phyloP scores from a whole-genome alignment of 192 early-diverging fungal genomes.

The Podila horticola region DNA sequence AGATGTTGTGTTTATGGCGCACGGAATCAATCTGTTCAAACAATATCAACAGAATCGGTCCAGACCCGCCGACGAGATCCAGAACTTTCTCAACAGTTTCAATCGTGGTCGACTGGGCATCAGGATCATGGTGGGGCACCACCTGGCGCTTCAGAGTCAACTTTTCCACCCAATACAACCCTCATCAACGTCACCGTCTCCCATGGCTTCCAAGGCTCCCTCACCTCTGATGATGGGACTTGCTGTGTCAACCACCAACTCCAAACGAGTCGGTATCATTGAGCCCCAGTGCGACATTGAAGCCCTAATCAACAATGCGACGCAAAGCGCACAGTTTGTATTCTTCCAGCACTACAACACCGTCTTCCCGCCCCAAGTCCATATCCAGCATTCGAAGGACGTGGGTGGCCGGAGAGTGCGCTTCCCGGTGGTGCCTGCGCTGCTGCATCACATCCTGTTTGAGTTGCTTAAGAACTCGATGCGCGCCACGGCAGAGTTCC shows the following conservation, averaged over 20 bases:
- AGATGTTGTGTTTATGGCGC: slow-evolving; percentile 47
- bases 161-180: slow-evolving; percentile 8
- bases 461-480: slow-evolving; percentile 91
- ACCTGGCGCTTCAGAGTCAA: slow-evolving; percentile 39
- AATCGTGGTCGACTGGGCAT: slow-evolving; percentile 47
- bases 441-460: slow-evolving; percentile 89
- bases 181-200: background rate
- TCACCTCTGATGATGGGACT: background rate
- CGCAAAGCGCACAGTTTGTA: slow-evolving; percentile 44
- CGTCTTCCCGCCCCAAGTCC: slow-evolving; percentile 41
- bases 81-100: slow-evolving; percentile 38
- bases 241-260: slow-evolving; percentile 20
- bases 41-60: slow-evolving; percentile 28
- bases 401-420: slow-evolving; percentile 39
- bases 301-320: slow-evolving; percentile 36
- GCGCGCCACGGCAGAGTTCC: slow-evolving; percentile 86
- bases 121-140: slow-evolving; percentile 48
- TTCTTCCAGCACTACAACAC: slow-evolving; percentile 51
- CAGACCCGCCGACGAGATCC: slow-evolving; percentile 35
- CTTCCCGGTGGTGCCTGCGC: slow-evolving; percentile 45
- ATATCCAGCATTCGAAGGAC: slow-evolving; percentile 44
- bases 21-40: slow-evolving; percentile 47
- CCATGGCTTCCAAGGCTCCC: background rate
- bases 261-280: slow-evolving; percentile 39
- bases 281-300: slow-evolving; percentile 50